phyloP scores from a whole-genome alignment of 371 early-diverging fungal genomes.

The Mucor irregularis region DNA sequence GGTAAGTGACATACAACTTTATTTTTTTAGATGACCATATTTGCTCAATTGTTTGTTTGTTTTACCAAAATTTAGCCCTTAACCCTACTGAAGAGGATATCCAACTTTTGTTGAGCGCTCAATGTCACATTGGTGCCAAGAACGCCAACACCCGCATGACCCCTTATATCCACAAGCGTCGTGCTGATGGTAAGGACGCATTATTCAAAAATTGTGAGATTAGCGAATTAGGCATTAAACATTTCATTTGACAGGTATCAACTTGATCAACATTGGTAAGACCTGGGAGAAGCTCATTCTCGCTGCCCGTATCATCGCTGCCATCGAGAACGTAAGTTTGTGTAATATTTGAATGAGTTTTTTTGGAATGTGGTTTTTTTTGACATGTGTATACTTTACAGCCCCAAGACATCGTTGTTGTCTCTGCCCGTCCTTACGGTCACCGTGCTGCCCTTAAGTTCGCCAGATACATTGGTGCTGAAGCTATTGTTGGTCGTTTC shows the following conservation, averaged over 20 bases:
- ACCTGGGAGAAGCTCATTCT: constrained; percentile 99
- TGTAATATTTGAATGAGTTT: background rate
- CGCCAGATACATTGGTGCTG: constrained; percentile 95
- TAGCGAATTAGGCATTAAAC: too few species aligned
- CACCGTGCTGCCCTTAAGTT: constrained; percentile 99
- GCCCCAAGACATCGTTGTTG: constrained; percentile 94
- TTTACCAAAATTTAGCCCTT: constrained; percentile 32
- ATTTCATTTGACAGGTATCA: constrained; percentile 49
- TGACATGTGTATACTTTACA: too few species aligned
- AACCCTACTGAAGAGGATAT: constrained; percentile 88
- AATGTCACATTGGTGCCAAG: constrained; percentile 90
- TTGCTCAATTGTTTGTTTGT: background rate
- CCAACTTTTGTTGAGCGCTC: constrained; percentile 90
- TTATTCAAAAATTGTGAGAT: too few species aligned
- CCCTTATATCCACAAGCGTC: constrained; percentile 93
- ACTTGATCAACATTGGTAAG: constrained; percentile 98
- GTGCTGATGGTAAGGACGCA: constrained; percentile 88
- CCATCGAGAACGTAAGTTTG: constrained; percentile 85
- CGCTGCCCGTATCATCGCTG: constrained; percentile 97
- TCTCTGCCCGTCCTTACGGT: constrained; percentile 97
- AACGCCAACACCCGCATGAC: constrained; percentile 89
- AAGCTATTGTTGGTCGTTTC: constrained; percentile 99
- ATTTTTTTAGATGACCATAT: too few species aligned
- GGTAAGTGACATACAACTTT: constrained; percentile 4
- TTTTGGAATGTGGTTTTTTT: too few species aligned